Evolutionary conservation across 495 filamentous ascomycete species (phyloP), one percentile per base, ranked within the genome.

Genomic region (Pseudevernia furfuracea): DNA sequence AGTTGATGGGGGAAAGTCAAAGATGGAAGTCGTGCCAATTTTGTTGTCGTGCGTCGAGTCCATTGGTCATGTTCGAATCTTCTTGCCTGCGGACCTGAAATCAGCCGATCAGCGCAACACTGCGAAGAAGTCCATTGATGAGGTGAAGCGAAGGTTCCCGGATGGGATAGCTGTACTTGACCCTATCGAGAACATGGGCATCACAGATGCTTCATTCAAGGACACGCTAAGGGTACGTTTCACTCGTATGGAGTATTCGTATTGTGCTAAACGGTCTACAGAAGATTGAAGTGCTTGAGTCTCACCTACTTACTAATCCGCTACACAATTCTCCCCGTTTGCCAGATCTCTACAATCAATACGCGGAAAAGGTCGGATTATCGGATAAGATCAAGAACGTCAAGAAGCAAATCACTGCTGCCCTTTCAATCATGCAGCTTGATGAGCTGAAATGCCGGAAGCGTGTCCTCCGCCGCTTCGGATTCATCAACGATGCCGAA

Each of bases 281-380:
- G 82, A 97, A 96, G 85, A 96, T 97, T 64, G 95, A 98, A 72
- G 89, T 96, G 34, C 83, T 97, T 10, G 95, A 98, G 73, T 90
- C 92, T n/a, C 84, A 87, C 36, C 78, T 98, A n/a, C 75, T 96
- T 9, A 77, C 87, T 17, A 96, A 96, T 69, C 91, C 93, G 19
- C 81, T 98, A 36, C 91, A 97, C 74, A 89, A 91, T 66, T 96
- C 92, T 8, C 88, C 91, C 4, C 81, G 91, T 17, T 78, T 98
- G 39, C 80, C 85, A 4, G 86, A 87, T 46, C 79, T 97, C 17
- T 98, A 91, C 78, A 83, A 91, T 38, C 86, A 89, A 72, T 96
- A 96, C 70, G 81, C 84, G 17, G 78, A 79, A 66, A 98, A 98
- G 78, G 81, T 94, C 23, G 82, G 84, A n/a, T 68, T 92, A 14